These are phyloP conservation scores for Amanita molliuscula DNA, from an alignment of 768 basidiomycete genomes.

Conservation along the genomic window DNA sequence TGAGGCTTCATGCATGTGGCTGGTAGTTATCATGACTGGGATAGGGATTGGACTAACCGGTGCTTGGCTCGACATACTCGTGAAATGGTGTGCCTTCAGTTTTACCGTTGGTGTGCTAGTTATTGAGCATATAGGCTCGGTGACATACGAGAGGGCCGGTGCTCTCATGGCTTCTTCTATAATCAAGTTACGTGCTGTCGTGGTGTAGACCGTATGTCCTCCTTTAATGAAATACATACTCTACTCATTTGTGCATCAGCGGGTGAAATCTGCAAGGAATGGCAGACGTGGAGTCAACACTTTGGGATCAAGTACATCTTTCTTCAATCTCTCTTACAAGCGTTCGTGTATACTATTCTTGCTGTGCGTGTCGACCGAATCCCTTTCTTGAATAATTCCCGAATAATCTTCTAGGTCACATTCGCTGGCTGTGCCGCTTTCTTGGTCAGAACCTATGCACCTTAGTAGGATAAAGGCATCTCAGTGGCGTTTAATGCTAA, in stretches of 20 bases:
- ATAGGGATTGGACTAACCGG: slow-evolving; percentile 59
- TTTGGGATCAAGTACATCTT: slow-evolving; percentile 44
- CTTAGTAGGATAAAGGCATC: slow-evolving; percentile 38
- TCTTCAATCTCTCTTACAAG: slow-evolving; percentile 52
- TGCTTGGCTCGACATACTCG: slow-evolving; percentile 64
- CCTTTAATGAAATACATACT: not conserved
- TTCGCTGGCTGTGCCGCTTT: slow-evolving; percentile 58
- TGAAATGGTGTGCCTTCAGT: slow-evolving; percentile 46
- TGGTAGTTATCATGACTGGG: slow-evolving; percentile 58
- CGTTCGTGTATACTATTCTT: slow-evolving; percentile 51
- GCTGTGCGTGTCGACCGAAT: slow-evolving; percentile 35
- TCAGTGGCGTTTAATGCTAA: not conserved
- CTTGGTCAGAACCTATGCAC: slow-evolving; percentile 56
- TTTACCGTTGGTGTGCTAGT: slow-evolving; percentile 2
- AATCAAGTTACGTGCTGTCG: slow-evolving; percentile 65
- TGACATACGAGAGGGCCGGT: slow-evolving; percentile 60
- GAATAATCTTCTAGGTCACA: slow-evolving; percentile 30
- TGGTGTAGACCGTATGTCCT: slow-evolving; percentile 45
- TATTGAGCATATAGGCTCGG: slow-evolving; percentile 37
- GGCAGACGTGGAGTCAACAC: slow-evolving; percentile 60
- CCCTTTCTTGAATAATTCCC: slow-evolving; percentile 1
- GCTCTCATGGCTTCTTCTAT: slow-evolving; percentile 60
- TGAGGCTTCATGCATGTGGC: slow-evolving; percentile 53
- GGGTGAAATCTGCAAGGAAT: slow-evolving; percentile 56
- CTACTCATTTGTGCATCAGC: slow-evolving; percentile 25